Evolutionary conservation across 345 rosid species (phyloP), one percentile per base, ranked within the genome.

Genomic region (Rhodomyrtus tomentosa): DNA sequence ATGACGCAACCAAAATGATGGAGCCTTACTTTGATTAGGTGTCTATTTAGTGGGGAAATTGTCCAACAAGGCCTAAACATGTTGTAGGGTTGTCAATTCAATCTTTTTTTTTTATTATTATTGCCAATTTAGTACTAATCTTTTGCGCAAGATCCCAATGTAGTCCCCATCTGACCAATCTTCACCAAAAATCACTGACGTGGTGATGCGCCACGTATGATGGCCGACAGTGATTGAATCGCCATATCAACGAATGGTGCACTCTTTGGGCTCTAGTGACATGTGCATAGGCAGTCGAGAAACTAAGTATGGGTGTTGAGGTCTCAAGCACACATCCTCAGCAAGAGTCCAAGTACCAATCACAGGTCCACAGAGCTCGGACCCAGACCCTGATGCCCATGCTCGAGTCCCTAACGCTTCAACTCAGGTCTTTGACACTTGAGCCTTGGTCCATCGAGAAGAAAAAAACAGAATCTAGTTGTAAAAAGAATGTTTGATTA

Each of bases 221-320:
- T 59, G 73, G 36, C 0, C 0, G 1, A 3, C 0, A 0, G n/a
- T 27, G 1, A 13, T 0, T 27, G 2, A 3, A 59, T 3, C 1
- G 38, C 12, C 22, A 18, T 16, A 0, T 0, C 0, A 32, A 1
- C 11, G 49, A 45, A 11, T 45, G 49, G 9, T 45, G 49, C 9
- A 7, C 49, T 45, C 8, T 45, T 45, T 7, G 10, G 49, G 49
- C 11, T 7, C 10, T 45, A 45, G 8, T 45, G 49, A 45, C 49
- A 45, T 45, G 10, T 45, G 49, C 49, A 45, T 1, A 7, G 10
- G 49, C 10, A 45, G 49, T 2, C 10, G 11, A 7, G 49, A 11
- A 45, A 45, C 10, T 11, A 45, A 45, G 11, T 45, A 45, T 2
- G 10, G 49, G 49, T 6, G 49, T 1, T 3, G 10, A 4, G 42